phyloP scores from a whole-genome alignment of 2,329 filamentous ascomycete genomes.

The Lecanosticta acicola region DNA sequence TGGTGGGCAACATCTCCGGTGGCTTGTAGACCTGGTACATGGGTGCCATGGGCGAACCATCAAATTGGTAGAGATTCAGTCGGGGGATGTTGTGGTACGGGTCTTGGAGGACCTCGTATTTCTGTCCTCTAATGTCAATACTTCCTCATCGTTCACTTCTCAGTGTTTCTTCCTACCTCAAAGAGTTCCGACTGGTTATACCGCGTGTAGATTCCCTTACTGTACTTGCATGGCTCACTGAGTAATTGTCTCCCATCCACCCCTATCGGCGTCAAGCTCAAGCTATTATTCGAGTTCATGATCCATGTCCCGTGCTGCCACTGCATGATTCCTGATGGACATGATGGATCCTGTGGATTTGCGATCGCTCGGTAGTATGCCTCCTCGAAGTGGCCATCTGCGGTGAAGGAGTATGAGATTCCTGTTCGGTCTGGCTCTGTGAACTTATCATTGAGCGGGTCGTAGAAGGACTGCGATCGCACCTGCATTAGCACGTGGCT shows the following conservation, averaged over 20 bases:
- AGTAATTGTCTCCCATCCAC: conserved; percentile 63
- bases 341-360: conserved; percentile 55
- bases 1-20: conserved; percentile 64
- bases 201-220: conserved; percentile 54
- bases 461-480: conserved; percentile 58
- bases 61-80: conserved; percentile 58
- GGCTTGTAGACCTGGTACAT: conserved; percentile 60
- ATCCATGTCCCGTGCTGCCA: conserved; percentile 65
- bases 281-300: conserved; percentile 52
- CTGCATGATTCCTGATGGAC: conserved; percentile 61
- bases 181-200: conserved; percentile 62
- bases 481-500: not conserved
- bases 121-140: conserved; percentile 26
- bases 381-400: conserved; percentile 62
- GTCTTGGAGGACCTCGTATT: conserved; percentile 49
- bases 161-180: conserved; percentile 44
- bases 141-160: not conserved
- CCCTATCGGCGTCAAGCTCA: conserved; percentile 55
- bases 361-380: conserved; percentile 64
- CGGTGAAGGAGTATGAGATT: conserved; percentile 69
- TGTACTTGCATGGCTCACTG: conserved; percentile 58
- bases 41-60: conserved; percentile 61
- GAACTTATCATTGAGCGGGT: conserved; percentile 59
- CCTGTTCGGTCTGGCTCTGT: conserved; percentile 62
- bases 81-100: conserved; percentile 57